Base-by-base conservation (phyloP, 2,329 filamentous ascomycete species). In the Alternaria triticimaculans region DNA sequence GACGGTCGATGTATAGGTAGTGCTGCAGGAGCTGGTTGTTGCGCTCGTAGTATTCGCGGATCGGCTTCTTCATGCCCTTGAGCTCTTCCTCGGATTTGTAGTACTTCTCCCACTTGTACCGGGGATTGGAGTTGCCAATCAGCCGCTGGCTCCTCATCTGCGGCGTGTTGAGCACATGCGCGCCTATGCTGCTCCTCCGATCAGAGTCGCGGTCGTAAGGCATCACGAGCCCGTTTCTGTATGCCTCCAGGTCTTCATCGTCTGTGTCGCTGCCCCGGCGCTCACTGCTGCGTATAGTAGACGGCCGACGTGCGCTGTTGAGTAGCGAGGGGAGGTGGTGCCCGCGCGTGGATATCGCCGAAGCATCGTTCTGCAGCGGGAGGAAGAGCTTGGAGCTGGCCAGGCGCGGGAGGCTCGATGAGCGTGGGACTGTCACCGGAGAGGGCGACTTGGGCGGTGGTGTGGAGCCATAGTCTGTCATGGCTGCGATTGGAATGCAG, bases 1-100 rank as follows among this genome's bases (percentile, higher is more conserved):
- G 84, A 56, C 91, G 88, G 81, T 97, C 95, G 72, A 97, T 97
- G 78, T 96, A 97, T 67, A 96, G 85, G 78, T 97, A 98, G 78
- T 97, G 92, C 78, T 96, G 92, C 63, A 98, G 89, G 46, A 97
- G 85, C 70, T 90, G 89, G 81, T 98, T 98, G 76, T 90, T 95
- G 46, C 92, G 89, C 83, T 96, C 90, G 76, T 98, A 97, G 82
- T 97, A 97, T 74, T 90, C 77, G 50, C 94, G 91, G 64, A 96
- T 80, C n/a, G 89, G 85, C 77, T 90, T 91, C 75, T 87, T 87
- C 87, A 96, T 90, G 60, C 81, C 77, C 68, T 87, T 87, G 67
- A 97, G 83, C 76, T 96, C 87, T 26, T 91, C 90, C 28, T 94
- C 89, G 0, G 88, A 88, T 79, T 92, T 96, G 87, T 92, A 97